Evolutionary conservation across 768 basidiomycete genomes (phyloP).

Genomic region (Lentinula detonsa): DNA sequence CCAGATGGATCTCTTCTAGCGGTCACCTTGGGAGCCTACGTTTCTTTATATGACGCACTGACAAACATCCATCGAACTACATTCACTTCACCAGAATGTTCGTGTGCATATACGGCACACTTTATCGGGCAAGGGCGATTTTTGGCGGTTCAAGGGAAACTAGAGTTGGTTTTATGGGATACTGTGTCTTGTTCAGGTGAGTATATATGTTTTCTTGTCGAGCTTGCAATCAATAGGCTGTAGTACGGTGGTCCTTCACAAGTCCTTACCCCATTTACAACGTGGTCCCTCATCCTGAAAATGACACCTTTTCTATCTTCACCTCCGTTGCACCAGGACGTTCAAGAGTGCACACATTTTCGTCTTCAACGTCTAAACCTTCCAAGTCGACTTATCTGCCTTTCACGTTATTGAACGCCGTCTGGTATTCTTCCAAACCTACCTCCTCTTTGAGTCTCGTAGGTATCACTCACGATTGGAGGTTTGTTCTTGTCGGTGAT

Average conservation of each 20-base stretch:
- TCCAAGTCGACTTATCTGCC: slow-evolving; percentile 43
- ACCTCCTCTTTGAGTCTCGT: slow-evolving; percentile 47
- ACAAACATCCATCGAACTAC: slow-evolving; percentile 56
- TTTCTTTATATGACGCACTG: slow-evolving; percentile 70
- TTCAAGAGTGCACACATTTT: slow-evolving; percentile 41
- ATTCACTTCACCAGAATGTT: slow-evolving; percentile 52
- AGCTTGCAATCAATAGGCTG: neutral
- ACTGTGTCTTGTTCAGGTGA: slow-evolving; percentile 55
- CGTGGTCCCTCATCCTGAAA: slow-evolving; percentile 49
- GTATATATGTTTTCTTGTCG: slow-evolving; percentile 14
- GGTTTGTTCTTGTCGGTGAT: slow-evolving; percentile 66
- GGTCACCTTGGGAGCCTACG: slow-evolving; percentile 56
- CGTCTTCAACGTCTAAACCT: slow-evolving; percentile 37
- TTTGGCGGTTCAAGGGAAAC: slow-evolving; percentile 46
- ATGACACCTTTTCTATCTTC: slow-evolving; percentile 58
- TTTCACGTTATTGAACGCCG: slow-evolving; percentile 51
- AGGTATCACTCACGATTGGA: slow-evolving; percentile 64
- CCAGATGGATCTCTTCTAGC: slow-evolving; percentile 82
- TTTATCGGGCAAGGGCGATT: slow-evolving; percentile 71
- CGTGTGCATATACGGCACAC: slow-evolving; percentile 33
- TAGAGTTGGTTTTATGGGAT: slow-evolving; percentile 67
- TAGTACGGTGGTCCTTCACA: slow-evolving; percentile 58
- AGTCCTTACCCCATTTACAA: slow-evolving; percentile 29
- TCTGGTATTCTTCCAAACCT: slow-evolving; percentile 24
- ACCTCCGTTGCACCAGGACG: slow-evolving; percentile 20